Evolutionary conservation across 768 basidiomycete genomes (phyloP), one percentile per base, ranked within the genome.

Genomic region (Lentinula boryana): DNA sequence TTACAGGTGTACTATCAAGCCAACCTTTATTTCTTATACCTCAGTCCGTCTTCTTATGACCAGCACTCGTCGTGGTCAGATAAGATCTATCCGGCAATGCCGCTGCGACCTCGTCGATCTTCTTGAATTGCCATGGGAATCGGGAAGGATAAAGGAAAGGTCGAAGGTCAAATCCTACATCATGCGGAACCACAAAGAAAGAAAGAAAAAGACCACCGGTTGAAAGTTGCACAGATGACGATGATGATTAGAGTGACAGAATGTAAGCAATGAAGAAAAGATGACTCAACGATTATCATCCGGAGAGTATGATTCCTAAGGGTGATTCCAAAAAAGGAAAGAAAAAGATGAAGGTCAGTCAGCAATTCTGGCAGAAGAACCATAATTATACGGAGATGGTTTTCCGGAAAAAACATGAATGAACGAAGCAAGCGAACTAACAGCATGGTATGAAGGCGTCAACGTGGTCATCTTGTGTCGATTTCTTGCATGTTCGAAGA

Each of bases 401-500:
- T 15, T 43, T 36, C 55, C n/a, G 31, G 12, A 41, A 58, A 44
- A 15, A 43, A 15, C 13, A 27, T 27, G 4, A 3, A 3, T 27
- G 27, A 27, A 27, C 27, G 3, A 27, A 27, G 36, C 36, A 38
- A 38, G 36, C 36, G 5, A n/a, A 46, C 50, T 33, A 64, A 89
- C 96, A 52, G 95, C 95, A 70, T 97, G 95, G 68, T 97, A 97
- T 1, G 93, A 82, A 1, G 95, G 95, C 2, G 95, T 97, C 63
- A 97, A 70, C 0, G 93, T 96, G 27, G 95, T 96, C 95, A 99
- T 98, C 84, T 99, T 99, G 77, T 98, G 97, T 50, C 95, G 77
- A 71, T 99, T 99, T 57, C 95, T 80, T 0, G 97, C 97, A 66
- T 99, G 87, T 71, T 97, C 94, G 66, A 95, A 96, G 78, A 93